phyloP scores from a whole-genome alignment of 2,329 filamentous ascomycete species.

The Diplodia mutila region DNA sequence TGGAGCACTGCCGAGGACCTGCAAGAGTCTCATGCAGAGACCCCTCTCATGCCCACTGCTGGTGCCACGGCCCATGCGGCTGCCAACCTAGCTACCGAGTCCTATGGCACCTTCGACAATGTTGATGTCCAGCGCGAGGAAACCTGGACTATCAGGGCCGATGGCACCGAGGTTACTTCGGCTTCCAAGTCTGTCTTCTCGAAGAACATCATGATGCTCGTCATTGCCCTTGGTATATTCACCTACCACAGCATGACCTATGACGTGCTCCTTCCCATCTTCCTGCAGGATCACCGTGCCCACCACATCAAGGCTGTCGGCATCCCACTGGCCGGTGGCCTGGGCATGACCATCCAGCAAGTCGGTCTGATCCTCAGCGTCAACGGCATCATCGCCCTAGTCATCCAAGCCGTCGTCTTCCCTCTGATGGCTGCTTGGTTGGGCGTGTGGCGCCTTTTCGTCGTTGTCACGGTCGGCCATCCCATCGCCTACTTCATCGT shows the following conservation, averaged over 20 bases:
- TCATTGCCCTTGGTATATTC: slow-evolving; percentile 84
- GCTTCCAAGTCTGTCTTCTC: slow-evolving; percentile 33
- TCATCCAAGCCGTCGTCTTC: slow-evolving; percentile 74
- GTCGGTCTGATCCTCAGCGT: slow-evolving; percentile 71
- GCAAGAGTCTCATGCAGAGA: slow-evolving; percentile 59
- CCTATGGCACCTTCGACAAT: slow-evolving; percentile 73
- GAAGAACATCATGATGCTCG: slow-evolving; percentile 70
- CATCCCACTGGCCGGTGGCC: slow-evolving; percentile 57
- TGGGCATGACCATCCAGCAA: slow-evolving; percentile 67
- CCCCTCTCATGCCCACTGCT: slow-evolving; percentile 74
- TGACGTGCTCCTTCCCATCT: slow-evolving; percentile 89
- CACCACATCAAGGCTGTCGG: slow-evolving; percentile 38
- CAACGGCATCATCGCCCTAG: slow-evolving; percentile 71
- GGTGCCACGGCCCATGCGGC: slow-evolving; percentile 73
- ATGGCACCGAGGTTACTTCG: slow-evolving; percentile 47
- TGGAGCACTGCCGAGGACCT: slow-evolving; percentile 46
- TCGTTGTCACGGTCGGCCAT: slow-evolving; percentile 67
- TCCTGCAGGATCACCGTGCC: slow-evolving; percentile 76
- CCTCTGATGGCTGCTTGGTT: slow-evolving; percentile 65
- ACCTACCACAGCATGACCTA: slow-evolving; percentile 96
- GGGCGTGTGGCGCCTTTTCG: slow-evolving; percentile 69
- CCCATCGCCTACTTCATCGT: slow-evolving; percentile 70
- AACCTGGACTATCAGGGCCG: slow-evolving; percentile 55
- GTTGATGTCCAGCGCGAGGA: slow-evolving; percentile 59
- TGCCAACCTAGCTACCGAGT: slow-evolving; percentile 75